Evolutionary conservation across 2,329 filamentous ascomycete species (phyloP).

Genomic region (Ascochyta koolunga): DNA sequence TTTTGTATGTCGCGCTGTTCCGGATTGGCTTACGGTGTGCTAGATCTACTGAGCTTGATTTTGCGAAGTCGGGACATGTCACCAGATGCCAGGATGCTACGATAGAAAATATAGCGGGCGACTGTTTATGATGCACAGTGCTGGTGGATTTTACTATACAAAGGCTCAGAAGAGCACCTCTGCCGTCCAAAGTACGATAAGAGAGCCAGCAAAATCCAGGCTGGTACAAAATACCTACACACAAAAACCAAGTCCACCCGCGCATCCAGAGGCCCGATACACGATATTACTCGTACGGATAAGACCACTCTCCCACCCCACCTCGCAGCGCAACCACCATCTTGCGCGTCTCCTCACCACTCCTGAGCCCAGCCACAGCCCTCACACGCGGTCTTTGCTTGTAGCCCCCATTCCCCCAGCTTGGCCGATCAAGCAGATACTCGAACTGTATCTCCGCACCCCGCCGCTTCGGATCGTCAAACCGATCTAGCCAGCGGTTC

Average conservation of each 20-base stretch:
- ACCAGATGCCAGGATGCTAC: no score
- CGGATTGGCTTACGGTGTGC: no score
- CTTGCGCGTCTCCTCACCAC: not conserved
- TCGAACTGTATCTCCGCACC: constrained; percentile 14
- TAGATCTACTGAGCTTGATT: no score
- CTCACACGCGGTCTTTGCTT: not conserved
- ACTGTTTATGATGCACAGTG: no score
- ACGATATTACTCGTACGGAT: not conserved
- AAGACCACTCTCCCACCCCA: not conserved
- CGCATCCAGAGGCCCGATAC: not conserved
- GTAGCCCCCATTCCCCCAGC: constrained; percentile 1
- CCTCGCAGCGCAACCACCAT: not conserved
- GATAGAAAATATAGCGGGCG: no score
- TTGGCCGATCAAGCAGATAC: constrained; percentile 2
- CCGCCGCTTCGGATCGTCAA: constrained; percentile 12
- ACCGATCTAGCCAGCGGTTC: constrained; percentile 19
- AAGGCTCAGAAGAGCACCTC: no score
- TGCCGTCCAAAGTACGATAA: not conserved
- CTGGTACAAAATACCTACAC: not conserved
- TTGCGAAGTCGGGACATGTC: no score
- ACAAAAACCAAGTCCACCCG: not conserved
- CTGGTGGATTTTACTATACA: no score
- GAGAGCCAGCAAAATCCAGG: not conserved
- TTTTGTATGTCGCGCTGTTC: no score
- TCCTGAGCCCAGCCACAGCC: not conserved